These are phyloP conservation scores for Astrothelium macrocarpum DNA, from an alignment of 495 filamentous ascomycete genomes.

Conservation along the genomic window DNA sequence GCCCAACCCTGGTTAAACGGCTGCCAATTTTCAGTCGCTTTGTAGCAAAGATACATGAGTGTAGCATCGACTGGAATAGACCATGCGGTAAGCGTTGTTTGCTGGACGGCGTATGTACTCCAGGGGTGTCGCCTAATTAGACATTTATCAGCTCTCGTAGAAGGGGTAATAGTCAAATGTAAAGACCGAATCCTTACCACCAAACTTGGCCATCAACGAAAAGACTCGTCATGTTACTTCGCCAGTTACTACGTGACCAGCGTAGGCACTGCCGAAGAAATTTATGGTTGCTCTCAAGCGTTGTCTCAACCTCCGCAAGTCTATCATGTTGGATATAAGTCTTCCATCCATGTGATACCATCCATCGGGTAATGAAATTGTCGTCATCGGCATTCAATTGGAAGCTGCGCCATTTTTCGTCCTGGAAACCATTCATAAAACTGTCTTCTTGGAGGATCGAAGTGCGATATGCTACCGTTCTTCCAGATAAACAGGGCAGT, in stretches of 20 bases:
- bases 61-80: constrained; percentile 46
- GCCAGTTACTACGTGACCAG: constrained; percentile 57
- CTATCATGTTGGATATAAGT: constrained; percentile 53
- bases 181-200: constrained; percentile 34
- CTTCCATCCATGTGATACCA: constrained; percentile 45
- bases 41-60: constrained; percentile 31
- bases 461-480: constrained; percentile 74
- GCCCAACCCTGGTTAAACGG: constrained; percentile 1
- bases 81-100: constrained; percentile 51
- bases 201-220: constrained; percentile 43
- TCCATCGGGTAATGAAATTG: constrained; percentile 59
- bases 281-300: constrained; percentile 44
- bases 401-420: constrained; percentile 46
- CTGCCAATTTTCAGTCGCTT: constrained; percentile 11
- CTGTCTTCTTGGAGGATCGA: constrained; percentile 66
- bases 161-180: constrained; percentile 5
- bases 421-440: constrained; percentile 54
- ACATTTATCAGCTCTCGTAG: background rate
- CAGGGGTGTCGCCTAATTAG: constrained; percentile 43
- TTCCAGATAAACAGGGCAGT: constrained; percentile 77
- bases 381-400: constrained; percentile 58
- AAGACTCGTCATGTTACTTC: constrained; percentile 50
- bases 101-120: constrained; percentile 52
- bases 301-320: constrained; percentile 50
- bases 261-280: constrained; percentile 51